Percentiles rank a stretch among this genome's conserved stretches.
phyloP scores from a whole-genome alignment of 495 filamentous ascomycete species.

The Aspergillus taichungensis region DNA sequence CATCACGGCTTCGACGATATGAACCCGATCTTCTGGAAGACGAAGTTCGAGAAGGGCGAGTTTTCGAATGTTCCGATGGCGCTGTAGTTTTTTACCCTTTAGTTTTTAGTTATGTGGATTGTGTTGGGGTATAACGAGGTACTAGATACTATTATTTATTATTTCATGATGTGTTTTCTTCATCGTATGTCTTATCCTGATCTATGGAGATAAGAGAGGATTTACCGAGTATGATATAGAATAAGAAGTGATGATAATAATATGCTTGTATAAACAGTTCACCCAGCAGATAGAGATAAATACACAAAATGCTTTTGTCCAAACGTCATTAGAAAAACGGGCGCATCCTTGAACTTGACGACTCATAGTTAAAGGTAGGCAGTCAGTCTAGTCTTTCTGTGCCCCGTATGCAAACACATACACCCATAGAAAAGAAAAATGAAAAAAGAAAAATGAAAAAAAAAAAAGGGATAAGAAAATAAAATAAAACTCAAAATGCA shows the following conservation, averaged over 20 bases:
- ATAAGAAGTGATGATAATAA: background rate
- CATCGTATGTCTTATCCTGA: background rate
- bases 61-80: slow-evolving; percentile 92
- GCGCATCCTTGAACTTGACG: no score
- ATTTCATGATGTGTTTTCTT: background rate
- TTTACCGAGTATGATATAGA: background rate
- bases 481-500: background rate
- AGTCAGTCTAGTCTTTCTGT: no score
- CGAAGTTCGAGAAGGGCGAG: slow-evolving; percentile 94
- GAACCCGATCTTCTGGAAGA: slow-evolving; percentile 98
- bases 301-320: slow-evolving; percentile 3
- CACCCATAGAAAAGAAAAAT: slow-evolving; percentile 4
- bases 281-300: slow-evolving; percentile 3
- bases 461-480: background rate
- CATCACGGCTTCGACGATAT: slow-evolving; percentile 96
- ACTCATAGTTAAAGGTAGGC: no score
- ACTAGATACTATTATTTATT: slow-evolving; percentile 1
- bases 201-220: background rate
- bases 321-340: no score
- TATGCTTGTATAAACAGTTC: no score
- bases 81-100: slow-evolving; percentile 31
- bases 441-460: slow-evolving; percentile 9
- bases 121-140: slow-evolving; percentile 9
- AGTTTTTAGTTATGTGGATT: background rate
- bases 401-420: slow-evolving; percentile 6